These are phyloP conservation scores for Monilinia fructigena DNA, from an alignment of 2,329 filamentous ascomycete species.

Conservation along the genomic window DNA sequence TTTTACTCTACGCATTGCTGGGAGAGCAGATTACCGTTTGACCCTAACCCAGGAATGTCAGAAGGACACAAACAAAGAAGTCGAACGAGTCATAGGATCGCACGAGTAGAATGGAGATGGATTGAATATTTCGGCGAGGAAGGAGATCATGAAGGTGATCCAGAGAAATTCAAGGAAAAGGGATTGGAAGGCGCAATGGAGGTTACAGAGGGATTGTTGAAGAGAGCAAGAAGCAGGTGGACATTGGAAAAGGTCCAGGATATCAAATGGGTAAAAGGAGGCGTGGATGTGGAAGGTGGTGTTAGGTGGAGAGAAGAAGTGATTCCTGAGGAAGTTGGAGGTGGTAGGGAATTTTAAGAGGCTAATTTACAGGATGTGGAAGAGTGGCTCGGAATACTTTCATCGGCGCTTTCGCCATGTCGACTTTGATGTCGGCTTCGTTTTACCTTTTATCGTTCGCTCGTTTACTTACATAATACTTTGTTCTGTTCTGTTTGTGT, in stretches of 20 bases:
- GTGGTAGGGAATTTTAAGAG: not conserved
- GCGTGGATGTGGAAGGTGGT: slow-evolving; percentile 65
- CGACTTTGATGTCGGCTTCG: not conserved
- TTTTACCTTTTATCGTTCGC: not conserved
- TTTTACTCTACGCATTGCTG: slow-evolving; percentile 87
- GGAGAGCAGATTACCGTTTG: slow-evolving; percentile 90
- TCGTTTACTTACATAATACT: slow-evolving; percentile 1
- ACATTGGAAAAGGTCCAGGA: slow-evolving; percentile 69
- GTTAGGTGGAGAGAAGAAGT: slow-evolving; percentile 58
- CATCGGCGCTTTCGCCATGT: not conserved
- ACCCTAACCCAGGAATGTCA: slow-evolving; percentile 77
- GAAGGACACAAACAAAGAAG: slow-evolving; percentile 75
- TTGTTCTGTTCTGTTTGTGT: not conserved
- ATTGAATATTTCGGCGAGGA: slow-evolving; percentile 79
- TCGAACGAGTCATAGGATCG: slow-evolving; percentile 89
- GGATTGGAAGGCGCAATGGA: slow-evolving; percentile 73
- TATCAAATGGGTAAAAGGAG: slow-evolving; percentile 73
- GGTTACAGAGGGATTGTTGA: slow-evolving; percentile 81
- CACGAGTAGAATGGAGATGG: slow-evolving; percentile 94
- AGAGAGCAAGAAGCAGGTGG: slow-evolving; percentile 77
- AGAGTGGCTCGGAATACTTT: not conserved
- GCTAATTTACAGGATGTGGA: not conserved
- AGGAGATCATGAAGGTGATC: slow-evolving; percentile 76
- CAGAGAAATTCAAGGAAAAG: slow-evolving; percentile 58
- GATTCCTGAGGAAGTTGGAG: slow-evolving; percentile 32